A percentile compares a stretch with the other conserved stretches of the same genome.
These are phyloP conservation scores for Starmerella bombicola DNA, from an alignment of 805 yeast genomes.

Conservation along the genomic window DNA sequence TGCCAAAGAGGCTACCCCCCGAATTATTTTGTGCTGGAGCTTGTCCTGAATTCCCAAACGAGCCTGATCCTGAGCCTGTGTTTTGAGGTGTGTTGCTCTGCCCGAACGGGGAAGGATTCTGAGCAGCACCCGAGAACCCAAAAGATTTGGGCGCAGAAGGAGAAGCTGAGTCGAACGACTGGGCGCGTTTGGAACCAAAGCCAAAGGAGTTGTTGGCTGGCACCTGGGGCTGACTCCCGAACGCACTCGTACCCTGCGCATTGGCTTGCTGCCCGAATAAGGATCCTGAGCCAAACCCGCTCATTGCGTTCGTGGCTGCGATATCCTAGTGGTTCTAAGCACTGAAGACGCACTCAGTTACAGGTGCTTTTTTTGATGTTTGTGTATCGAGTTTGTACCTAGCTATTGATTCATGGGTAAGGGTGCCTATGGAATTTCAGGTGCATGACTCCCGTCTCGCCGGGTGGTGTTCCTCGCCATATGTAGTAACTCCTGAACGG, in stretches of 20 bases:
- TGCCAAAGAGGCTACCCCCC: background rate
- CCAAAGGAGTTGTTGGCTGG: background rate
- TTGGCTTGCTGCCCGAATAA: background rate
- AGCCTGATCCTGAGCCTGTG: no score
- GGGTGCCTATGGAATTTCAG: no score
- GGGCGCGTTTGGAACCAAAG: constrained; percentile 5
- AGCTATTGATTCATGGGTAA: no score
- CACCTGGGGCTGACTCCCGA: background rate
- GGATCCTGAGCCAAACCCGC: constrained; percentile 1
- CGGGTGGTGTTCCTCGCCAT: no score
- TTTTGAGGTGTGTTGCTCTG: constrained; percentile 4
- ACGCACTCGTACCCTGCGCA: background rate
- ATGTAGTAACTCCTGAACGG: no score
- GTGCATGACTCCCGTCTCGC: no score
- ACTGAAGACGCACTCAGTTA: no score
- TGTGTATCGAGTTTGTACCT: no score
- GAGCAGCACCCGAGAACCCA: constrained; percentile 8
- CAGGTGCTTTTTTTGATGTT: no score
- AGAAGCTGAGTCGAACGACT: constrained; percentile 4
- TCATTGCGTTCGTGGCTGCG: background rate
- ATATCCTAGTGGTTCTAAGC: no score
- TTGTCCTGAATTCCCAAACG: no score
- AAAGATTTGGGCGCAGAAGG: background rate
- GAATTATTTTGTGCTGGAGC: no score
- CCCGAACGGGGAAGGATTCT: constrained; percentile 1